A percentile compares a stretch with the other conserved stretches of the same genome.
These are phyloP conservation scores for Sporothrix pallida DNA, from an alignment of 2,329 filamentous ascomycete species.

Conservation along the genomic window DNA sequence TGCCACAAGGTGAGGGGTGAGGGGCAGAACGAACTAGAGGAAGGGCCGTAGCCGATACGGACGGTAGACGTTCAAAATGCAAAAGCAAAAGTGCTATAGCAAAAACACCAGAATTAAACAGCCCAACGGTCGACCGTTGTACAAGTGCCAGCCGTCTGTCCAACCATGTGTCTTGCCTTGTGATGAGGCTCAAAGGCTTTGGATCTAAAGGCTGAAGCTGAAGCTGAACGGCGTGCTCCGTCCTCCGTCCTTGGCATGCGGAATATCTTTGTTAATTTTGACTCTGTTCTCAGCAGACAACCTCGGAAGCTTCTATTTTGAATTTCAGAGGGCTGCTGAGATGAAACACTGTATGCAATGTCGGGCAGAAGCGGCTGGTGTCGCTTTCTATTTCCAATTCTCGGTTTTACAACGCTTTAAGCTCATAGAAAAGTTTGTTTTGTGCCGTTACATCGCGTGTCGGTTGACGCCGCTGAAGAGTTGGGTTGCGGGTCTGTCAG, in stretches of 20 bases:
- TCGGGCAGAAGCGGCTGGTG: conserved; percentile 8
- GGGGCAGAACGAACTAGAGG: not conserved
- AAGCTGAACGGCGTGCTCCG: not conserved
- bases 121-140: not conserved
- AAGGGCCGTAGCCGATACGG: not conserved
- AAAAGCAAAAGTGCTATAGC: not conserved
- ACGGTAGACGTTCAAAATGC: not conserved
- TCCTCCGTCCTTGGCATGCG: not conserved
- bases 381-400: conserved; percentile 15
- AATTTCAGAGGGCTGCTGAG: not conserved
- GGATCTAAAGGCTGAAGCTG: too few species aligned
- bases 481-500: too few species aligned
- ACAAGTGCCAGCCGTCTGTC: not conserved
- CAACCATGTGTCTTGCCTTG: not conserved
- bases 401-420: not conserved
- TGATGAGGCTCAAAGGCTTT: not conserved
- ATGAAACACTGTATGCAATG: not conserved
- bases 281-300: not conserved
- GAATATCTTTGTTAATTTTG: not conserved
- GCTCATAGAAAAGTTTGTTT: not conserved
- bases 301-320: not conserved
- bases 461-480: conserved; percentile 21
- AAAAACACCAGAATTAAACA: not conserved
- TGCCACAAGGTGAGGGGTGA: not conserved
- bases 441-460: conserved; percentile 30